Evolutionary conservation across 495 filamentous ascomycete genomes (phyloP).

Genomic region (Bryoglossum gracile): DNA sequence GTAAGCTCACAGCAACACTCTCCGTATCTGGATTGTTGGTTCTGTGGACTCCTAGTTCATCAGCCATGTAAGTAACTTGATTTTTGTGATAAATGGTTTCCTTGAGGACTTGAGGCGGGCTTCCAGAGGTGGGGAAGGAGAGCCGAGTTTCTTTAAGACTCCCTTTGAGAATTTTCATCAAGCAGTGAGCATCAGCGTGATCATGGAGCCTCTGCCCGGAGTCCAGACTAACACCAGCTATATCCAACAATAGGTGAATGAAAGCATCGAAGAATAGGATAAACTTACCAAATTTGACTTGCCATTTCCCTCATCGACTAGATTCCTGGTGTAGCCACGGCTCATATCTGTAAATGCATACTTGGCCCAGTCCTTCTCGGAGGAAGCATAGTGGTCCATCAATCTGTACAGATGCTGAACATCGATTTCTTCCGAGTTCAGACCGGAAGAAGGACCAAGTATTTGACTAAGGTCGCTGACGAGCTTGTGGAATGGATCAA

Average conservation of each 20-base stretch:
- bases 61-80: conserved; percentile 78
- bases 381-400: conserved; percentile 65
- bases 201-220: conserved; percentile 86
- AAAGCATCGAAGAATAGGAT: neutral
- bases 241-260: neutral
- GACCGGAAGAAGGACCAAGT: conserved; percentile 70
- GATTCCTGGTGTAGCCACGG: conserved; percentile 73
- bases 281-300: conserved; percentile 75
- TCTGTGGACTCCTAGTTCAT: conserved; percentile 76
- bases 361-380: conserved; percentile 58
- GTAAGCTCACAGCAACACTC: conserved; percentile 75
- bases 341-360: conserved; percentile 62
- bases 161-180: conserved; percentile 66
- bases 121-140: conserved; percentile 45
- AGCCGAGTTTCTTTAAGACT: conserved; percentile 75
- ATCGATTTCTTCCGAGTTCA: conserved; percentile 73
- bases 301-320: conserved; percentile 85
- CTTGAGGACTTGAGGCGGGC: conserved; percentile 8
- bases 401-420: conserved; percentile 55
- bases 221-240: conserved; percentile 88
- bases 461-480: conserved; percentile 62
- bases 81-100: conserved; percentile 15
- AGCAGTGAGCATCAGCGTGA: conserved; percentile 74
- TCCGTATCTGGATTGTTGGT: conserved; percentile 65
- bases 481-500: conserved; percentile 59